A percentile compares a stretch with the other conserved stretches of the same genome.
Evolutionary conservation across 2,329 filamentous ascomycete species (phyloP).

Genomic region (Sarocladium brachiariae): DNA sequence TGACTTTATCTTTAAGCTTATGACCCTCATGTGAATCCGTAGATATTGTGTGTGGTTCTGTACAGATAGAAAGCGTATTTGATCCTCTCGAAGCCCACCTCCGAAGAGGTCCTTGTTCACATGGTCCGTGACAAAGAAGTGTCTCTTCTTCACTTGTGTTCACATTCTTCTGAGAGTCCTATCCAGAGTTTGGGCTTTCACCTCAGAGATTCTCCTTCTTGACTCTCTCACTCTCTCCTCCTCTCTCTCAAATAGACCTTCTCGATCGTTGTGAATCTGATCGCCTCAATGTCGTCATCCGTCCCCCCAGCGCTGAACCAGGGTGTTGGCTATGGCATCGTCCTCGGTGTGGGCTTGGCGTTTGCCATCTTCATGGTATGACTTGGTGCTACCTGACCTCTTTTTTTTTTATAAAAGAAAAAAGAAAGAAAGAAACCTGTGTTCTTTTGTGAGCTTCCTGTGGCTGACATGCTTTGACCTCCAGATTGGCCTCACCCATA

Average conservation of each 20-base stretch:
- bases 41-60: too few species aligned
- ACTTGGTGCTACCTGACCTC: background rate
- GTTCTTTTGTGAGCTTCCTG: background rate
- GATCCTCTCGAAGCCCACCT: background rate
- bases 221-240: background rate
- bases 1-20: too few species aligned
- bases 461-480: background rate
- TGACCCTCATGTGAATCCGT: too few species aligned
- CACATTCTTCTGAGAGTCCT: too few species aligned
- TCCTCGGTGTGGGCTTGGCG: constrained; percentile 64
- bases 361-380: constrained; percentile 65
- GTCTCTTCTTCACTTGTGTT: too few species aligned
- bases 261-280: too few species aligned
- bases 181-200: background rate
- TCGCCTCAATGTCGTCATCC: background rate
- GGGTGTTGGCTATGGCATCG: constrained; percentile 70
- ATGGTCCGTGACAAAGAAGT: background rate
- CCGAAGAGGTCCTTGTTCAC: background rate
- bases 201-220: background rate
- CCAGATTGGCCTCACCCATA: constrained; percentile 60
- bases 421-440: too few species aligned
- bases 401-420: too few species aligned
- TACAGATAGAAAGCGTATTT: too few species aligned
- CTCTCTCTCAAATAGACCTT: too few species aligned
- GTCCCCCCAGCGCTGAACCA: constrained; percentile 38